phyloP scores from a whole-genome alignment of 2,329 filamentous ascomycete genomes.

The Xylaria sp. region DNA sequence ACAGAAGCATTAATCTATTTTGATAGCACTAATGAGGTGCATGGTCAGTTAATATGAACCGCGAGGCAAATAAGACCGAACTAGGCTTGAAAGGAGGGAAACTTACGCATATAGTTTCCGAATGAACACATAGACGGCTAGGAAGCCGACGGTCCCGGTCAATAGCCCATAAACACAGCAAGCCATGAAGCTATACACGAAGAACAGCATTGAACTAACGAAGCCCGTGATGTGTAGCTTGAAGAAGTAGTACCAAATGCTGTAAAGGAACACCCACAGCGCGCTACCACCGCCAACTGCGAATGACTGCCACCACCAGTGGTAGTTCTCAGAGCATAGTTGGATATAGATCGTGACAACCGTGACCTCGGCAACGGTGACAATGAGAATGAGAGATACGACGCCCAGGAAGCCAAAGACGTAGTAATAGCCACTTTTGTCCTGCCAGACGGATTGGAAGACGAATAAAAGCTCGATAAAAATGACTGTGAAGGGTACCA shows the following conservation, averaged over 20 bases:
- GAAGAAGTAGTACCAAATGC: conserved; percentile 83
- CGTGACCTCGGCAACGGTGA: conserved; percentile 84
- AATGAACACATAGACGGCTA: conserved; percentile 86
- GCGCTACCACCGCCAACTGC: conserved; percentile 79
- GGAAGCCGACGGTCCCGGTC: conserved; percentile 84
- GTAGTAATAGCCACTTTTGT: conserved; percentile 93
- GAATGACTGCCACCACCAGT: conserved; percentile 95
- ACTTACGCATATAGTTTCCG: conserved; percentile 81
- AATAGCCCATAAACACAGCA: conserved; percentile 83
- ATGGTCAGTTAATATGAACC: conserved; percentile 29
- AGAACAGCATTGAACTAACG: conserved; percentile 82
- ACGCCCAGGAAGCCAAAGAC: conserved; percentile 87
- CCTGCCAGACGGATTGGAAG: conserved; percentile 88
- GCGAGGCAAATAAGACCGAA: background rate
- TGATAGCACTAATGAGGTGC: conserved; percentile 57
- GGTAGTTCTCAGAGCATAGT: conserved; percentile 85
- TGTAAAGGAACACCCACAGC: conserved; percentile 85
- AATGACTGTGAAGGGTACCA: conserved; percentile 86
- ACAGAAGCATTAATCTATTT: conserved; percentile 55
- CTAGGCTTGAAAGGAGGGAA: background rate
- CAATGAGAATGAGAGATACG: conserved; percentile 74
- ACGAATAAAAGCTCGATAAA: conserved; percentile 89
- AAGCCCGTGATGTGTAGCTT: conserved; percentile 85
- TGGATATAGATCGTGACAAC: conserved; percentile 85
- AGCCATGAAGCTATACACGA: conserved; percentile 83